These are phyloP conservation scores for Pythium insidiosum DNA, from an alignment of 352 stramenopile species.

Conservation along the genomic window DNA sequence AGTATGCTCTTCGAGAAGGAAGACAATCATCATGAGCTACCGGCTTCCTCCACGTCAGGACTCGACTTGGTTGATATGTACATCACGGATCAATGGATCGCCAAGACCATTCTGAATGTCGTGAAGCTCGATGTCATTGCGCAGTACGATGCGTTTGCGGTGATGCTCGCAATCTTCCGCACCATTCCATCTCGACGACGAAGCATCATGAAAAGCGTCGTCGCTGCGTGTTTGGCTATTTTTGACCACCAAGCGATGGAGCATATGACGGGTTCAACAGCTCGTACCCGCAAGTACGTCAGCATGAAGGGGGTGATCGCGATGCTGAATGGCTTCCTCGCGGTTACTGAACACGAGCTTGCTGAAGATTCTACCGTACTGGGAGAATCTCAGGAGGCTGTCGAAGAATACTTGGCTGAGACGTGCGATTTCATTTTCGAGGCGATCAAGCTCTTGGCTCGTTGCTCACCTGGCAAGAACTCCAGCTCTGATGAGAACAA, in stretches of 20 bases:
- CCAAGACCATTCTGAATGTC: constrained; percentile 27
- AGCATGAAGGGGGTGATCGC: constrained; percentile 50
- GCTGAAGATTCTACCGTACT: constrained; percentile 28
- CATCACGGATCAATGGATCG: constrained; percentile 43
- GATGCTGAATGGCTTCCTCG: constrained; percentile 41
- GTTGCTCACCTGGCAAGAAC: constrained; percentile 38
- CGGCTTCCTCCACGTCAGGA: constrained; percentile 11
- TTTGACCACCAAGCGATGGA: constrained; percentile 52
- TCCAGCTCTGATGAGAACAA: constrained; percentile 33
- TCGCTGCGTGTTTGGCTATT: constrained; percentile 43
- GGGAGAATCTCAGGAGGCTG: constrained; percentile 24
- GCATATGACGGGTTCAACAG: too few relatives aligned
- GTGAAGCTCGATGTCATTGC: constrained; percentile 47
- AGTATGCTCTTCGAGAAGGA: constrained; percentile 34
- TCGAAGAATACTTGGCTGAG: constrained; percentile 21
- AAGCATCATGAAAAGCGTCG: constrained; percentile 25
- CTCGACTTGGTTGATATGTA: constrained; percentile 30
- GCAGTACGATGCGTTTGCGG: constrained; percentile 56
- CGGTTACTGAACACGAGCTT: constrained; percentile 29
- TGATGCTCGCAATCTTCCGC: constrained; percentile 47
- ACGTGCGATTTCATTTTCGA: constrained; percentile 40
- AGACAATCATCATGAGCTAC: constrained; percentile 16
- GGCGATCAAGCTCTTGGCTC: constrained; percentile 42
- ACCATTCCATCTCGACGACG: constrained; percentile 22
- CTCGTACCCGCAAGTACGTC: constrained; percentile 25